A percentile compares a stretch with the other conserved stretches of the same genome.
These are phyloP conservation scores for Phytophthora melonis DNA, from an alignment of 352 stramenopile species.

Conservation along the genomic window DNA sequence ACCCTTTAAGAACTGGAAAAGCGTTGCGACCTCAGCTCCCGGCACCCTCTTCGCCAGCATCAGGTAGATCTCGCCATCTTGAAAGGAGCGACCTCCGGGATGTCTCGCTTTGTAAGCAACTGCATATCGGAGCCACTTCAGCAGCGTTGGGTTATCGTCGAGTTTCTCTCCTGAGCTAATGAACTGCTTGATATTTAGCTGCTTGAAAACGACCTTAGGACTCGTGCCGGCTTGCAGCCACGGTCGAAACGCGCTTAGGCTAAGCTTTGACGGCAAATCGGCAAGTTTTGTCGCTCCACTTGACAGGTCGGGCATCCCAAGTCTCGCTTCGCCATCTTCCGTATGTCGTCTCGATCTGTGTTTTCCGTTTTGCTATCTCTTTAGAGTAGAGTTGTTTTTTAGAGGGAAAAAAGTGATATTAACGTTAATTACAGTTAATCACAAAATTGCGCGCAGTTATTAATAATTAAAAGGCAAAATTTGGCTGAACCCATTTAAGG, in stretches of 20 bases:
- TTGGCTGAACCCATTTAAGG: no score
- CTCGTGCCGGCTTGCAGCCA: slow-evolving; percentile 2
- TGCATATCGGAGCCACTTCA: slow-evolving; percentile 18
- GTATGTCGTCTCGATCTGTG: no score
- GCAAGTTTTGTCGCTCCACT: no score
- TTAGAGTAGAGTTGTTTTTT: no score
- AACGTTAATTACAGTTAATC: no score
- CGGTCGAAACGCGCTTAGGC: neutral
- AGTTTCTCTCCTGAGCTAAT: neutral
- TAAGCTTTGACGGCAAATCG: no score
- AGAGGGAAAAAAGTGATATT: no score
- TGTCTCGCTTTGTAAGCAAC: neutral
- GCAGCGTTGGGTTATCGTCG: slow-evolving; percentile 2
- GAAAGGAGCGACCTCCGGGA: neutral
- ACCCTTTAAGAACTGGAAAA: slow-evolving; percentile 1
- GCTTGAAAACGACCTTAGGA: slow-evolving; percentile 12
- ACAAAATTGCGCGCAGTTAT: no score
- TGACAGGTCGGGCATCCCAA: no score
- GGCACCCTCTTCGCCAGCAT: neutral
- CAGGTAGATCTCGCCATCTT: slow-evolving; percentile 6
- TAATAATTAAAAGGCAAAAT: no score
- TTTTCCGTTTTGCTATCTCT: no score
- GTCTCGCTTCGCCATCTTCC: no score
- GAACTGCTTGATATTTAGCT: neutral
- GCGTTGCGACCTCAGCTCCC: slow-evolving; percentile 3